Base-by-base conservation (phyloP, 2,329 filamentous ascomycete species). In the Phialophora tarda region DNA sequence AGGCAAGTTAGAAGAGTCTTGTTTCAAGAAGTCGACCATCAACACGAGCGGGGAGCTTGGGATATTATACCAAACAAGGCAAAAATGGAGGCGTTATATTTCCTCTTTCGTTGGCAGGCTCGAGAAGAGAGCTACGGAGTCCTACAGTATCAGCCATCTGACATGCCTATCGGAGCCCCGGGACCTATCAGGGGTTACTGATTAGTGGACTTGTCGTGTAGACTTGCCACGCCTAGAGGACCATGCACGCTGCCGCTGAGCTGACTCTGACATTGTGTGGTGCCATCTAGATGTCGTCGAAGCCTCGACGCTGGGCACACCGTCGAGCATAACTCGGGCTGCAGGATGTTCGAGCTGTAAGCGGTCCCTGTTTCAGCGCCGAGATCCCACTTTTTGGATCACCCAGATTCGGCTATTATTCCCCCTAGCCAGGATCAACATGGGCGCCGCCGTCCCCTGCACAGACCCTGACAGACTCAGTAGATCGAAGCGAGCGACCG, bases 401-500 rank as follows among this genome's bases (percentile, higher is more conserved):
- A 51, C 24, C 21, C 48, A 51, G 48, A 51, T 51, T 14, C 48
- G 48, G 48, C 48, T 51, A 51, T 17, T 24, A 12, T 51, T 51
- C 11, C 48, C 48, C 48, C 14, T 26, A 10, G 23, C 48, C 48
- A 51, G 10, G 48, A 51, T 51, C 48, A 28, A 21, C 48, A 17
- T 4, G n/a, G 21, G 23, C 4, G 48, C 48, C 14, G 23, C 48
- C 11, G 24, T 21, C 21, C 21, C 24, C 7, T n/a, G 44, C 44
- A 48, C 21, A 26, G 7, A 26, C 47, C 12, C 30, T 11, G 30
- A 48, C 21, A 26, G 7, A 26, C 47, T 24, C 30, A 32, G 30
- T n/a, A 17, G 38, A 41, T 41, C 38, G 38, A n/a, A 44, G 38
- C 38, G 38, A 44, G 38, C 17, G 17, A 5, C 17, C n/a, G 8